Conservation (phyloP, 2,329 filamentous ascomycete species). For the Calonectria leucothoes region DNA sequence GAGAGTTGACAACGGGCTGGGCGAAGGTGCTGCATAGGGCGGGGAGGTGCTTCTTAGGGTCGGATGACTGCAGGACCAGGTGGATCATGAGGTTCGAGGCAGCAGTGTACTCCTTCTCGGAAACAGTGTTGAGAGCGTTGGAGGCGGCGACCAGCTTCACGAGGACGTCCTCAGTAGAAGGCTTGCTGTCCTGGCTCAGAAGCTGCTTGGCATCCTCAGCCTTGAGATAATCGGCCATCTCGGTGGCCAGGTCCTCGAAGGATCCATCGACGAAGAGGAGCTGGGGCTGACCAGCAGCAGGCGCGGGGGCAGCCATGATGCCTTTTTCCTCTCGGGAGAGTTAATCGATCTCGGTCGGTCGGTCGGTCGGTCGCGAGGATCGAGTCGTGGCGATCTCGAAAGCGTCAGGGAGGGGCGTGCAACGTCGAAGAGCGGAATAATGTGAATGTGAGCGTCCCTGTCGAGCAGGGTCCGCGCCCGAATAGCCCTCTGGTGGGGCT, state of each 20-base stretch:
- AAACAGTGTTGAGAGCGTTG: conserved; percentile 80
- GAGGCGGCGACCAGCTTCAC: conserved; percentile 90
- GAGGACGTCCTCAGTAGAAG: conserved; percentile 82
- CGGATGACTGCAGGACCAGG: conserved; percentile 87
- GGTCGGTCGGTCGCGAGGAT: conserved; percentile 35
- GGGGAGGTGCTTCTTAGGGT: conserved; percentile 87
- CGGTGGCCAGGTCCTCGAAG: conserved; percentile 91
- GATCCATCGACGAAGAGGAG: conserved; percentile 87
- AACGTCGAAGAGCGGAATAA: conserved; percentile 44
- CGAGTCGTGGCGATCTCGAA: conserved; percentile 34
- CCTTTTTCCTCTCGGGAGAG: conserved; percentile 33
- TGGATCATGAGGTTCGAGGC: conserved; percentile 98
- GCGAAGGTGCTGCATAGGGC: conserved; percentile 90
- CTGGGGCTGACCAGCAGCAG: conserved; percentile 64
- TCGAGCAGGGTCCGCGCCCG: conserved; percentile 45
- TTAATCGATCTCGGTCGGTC: conserved; percentile 28
- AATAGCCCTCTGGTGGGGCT: conserved; percentile 55
- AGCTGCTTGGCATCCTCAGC: conserved; percentile 81
- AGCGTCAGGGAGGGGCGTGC: conserved; percentile 32
- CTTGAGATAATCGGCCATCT: conserved; percentile 96
- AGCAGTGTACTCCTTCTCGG: conserved; percentile 96
- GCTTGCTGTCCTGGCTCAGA: conserved; percentile 76
- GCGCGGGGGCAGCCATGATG: conserved; percentile 47
- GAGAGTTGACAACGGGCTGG: conserved; percentile 87
- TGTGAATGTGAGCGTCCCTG: conserved; percentile 44